These are phyloP conservation scores for Scutellaria minor DNA, from an alignment of 257 asterid species.

Conservation along the genomic window DNA sequence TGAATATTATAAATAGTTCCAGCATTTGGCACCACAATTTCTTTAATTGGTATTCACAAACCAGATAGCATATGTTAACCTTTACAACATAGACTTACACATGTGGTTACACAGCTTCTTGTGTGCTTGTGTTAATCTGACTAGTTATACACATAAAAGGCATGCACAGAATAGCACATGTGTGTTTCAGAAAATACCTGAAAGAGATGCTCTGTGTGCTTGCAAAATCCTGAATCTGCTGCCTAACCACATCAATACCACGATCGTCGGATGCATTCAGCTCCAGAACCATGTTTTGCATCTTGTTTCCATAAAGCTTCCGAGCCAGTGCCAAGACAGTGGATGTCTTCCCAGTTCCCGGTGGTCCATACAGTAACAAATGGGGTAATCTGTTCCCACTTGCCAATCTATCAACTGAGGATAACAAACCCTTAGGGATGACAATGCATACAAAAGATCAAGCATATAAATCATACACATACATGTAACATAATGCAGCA, in stretches of 20 bases:
- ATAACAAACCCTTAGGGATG: conserved; percentile 34
- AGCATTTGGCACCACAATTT: not conserved
- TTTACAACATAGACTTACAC: not conserved
- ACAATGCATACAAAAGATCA: conserved; percentile 6
- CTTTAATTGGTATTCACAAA: not conserved
- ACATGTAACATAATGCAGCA: not conserved
- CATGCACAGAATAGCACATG: not conserved
- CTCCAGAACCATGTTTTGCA: conserved; percentile 94
- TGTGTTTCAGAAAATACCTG: conserved; percentile 51
- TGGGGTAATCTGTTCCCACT: conserved; percentile 86
- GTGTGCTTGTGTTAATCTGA: not conserved
- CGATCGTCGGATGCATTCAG: conserved; percentile 98
- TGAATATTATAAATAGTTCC: not conserved
- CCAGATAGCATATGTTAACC: conserved; percentile 8
- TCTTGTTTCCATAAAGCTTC: conserved; percentile 79
- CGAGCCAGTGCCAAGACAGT: conserved; percentile 90
- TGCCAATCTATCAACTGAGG: conserved; percentile 88
- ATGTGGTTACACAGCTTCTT: not conserved
- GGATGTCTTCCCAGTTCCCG: conserved; percentile 98
- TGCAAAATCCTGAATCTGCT: conserved; percentile 97
- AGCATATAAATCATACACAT: conserved; percentile 2
- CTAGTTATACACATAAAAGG: not conserved
- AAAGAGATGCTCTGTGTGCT: conserved; percentile 97
- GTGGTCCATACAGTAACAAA: conserved; percentile 96
- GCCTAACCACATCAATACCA: conserved; percentile 95